Base-by-base conservation (phyloP, 257 asterid species). In the Perilla frutescens region DNA sequence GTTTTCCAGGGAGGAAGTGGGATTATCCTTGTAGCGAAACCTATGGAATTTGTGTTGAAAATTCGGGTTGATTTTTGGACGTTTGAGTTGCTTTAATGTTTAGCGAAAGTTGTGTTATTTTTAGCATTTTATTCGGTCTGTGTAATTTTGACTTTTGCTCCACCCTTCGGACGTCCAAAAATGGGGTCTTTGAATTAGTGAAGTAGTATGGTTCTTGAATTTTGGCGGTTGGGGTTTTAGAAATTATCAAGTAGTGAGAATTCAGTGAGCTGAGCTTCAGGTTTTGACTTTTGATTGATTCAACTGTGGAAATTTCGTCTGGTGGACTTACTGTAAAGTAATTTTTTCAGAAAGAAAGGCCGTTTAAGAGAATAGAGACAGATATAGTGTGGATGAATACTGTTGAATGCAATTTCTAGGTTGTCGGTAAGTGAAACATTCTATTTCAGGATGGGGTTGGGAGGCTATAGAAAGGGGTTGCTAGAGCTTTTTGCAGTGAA, bases 191-290 rank as follows among this genome's bases (percentile, higher is more conserved):
- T 48, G 62, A 5, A 32, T 15, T 40, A 57, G 32, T 44, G 40
- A 2, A 7, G 56, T 3, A 62, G 14, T 60, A 8, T 57, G 20
- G n/a, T 26, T n/a, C 41, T 43, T 50, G 59, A 51, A 47, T 44
- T 41, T 43, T 68, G 56, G 62, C 60, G 68, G 15, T 62, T 73
- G 68, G 48, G 49, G 58, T 14, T 54, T 45, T 64, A 20, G 58
- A 49, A 8, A 57, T 70, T 62, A 14, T 75, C 54, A 34, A 36
- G 8, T 48, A n/a, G 51, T 14, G 5, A 55, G 59, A 65, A 29
- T 50, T 43, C 13, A 32, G 61, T 61, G 66, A 48, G 70, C 76
- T 15, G 70, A 34, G 41, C 51, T 65, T 8, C 40, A 29, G 10
- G 13, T 6, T 43, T 50, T 40, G 59, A 31, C 20, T 6, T 43